These are phyloP conservation scores for Eucalyptus cloeziana DNA, from an alignment of 345 rosid genomes.

Conservation along the genomic window DNA sequence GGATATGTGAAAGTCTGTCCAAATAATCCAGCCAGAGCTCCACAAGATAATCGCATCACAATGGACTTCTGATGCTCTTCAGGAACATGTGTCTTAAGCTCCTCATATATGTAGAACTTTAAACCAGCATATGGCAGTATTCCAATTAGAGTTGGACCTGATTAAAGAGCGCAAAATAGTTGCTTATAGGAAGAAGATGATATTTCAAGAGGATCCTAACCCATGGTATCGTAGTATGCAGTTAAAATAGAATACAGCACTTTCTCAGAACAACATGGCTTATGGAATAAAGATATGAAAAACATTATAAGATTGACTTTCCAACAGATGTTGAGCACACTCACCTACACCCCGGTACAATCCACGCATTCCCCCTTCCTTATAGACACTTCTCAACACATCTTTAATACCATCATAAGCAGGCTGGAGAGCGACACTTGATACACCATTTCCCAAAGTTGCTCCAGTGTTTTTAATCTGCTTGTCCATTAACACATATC, in stretches of 20 bases:
- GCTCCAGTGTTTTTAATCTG: slow-evolving; percentile 46
- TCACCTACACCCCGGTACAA: slow-evolving; percentile 89
- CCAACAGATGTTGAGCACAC: neutral
- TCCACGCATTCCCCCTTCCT: slow-evolving; percentile 74
- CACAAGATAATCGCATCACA: slow-evolving; percentile 83
- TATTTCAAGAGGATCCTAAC: neutral
- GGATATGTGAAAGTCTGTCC: slow-evolving; percentile 98
- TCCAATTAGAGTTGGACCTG: slow-evolving; percentile 91
- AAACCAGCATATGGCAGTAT: slow-evolving; percentile 95
- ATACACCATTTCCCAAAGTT: slow-evolving; percentile 19
- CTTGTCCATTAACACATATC: neutral
- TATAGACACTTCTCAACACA: slow-evolving; percentile 63
- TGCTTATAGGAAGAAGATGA: neutral
- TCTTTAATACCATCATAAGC: slow-evolving; percentile 64
- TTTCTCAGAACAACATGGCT: neutral
- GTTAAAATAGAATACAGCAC: neutral
- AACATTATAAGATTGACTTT: neutral
- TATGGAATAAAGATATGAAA: neutral
- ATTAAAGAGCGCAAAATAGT: neutral
- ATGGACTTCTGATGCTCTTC: slow-evolving; percentile 88
- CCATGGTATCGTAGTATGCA: neutral
- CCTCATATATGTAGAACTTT: slow-evolving; percentile 90
- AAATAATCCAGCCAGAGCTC: slow-evolving; percentile 88
- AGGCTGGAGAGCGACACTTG: slow-evolving; percentile 31
- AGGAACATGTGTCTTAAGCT: slow-evolving; percentile 81